Conservation (phyloP, 306 rosid species). For the Prunus mongolica region DNA sequence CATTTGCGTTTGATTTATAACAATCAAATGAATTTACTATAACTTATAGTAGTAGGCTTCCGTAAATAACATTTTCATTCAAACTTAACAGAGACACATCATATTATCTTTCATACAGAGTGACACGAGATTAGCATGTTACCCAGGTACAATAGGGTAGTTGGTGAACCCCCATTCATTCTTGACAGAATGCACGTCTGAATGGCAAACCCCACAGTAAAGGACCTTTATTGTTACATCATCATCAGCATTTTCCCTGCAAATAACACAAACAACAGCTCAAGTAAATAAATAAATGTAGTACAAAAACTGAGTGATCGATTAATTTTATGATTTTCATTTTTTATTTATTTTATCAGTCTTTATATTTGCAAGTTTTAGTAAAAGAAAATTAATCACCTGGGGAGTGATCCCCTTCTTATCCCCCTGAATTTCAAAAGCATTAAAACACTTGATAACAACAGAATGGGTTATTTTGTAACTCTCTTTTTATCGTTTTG, state of each 20-base stretch:
- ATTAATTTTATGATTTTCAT: neutral
- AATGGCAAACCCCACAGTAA: constrained; percentile 89
- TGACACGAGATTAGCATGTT: neutral
- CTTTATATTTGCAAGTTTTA: neutral
- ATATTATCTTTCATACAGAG: too few species aligned
- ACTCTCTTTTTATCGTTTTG: neutral
- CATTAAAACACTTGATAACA: neutral
- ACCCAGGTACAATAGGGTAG: constrained; percentile 95
- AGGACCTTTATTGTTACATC: constrained; percentile 73
- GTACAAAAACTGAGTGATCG: neutral
- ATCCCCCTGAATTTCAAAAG: neutral
- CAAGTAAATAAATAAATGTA: neutral
- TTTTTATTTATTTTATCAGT: neutral
- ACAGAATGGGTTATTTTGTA: too few species aligned
- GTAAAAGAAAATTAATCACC: neutral
- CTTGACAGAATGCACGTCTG: constrained; percentile 66
- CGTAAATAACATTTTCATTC: too few species aligned
- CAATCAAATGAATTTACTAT: neutral
- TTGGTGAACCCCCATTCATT: constrained; percentile 83
- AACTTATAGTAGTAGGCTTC: too few species aligned
- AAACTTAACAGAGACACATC: too few species aligned
- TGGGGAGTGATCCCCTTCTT: neutral
- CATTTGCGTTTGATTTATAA: neutral
- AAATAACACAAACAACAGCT: neutral
- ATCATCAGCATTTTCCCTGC: constrained; percentile 68